Percentiles rank a stretch among this genome's conserved stretches.
Evolutionary conservation across 352 stramenopile genomes (phyloP).

Genomic region (Pythium insidiosum): DNA sequence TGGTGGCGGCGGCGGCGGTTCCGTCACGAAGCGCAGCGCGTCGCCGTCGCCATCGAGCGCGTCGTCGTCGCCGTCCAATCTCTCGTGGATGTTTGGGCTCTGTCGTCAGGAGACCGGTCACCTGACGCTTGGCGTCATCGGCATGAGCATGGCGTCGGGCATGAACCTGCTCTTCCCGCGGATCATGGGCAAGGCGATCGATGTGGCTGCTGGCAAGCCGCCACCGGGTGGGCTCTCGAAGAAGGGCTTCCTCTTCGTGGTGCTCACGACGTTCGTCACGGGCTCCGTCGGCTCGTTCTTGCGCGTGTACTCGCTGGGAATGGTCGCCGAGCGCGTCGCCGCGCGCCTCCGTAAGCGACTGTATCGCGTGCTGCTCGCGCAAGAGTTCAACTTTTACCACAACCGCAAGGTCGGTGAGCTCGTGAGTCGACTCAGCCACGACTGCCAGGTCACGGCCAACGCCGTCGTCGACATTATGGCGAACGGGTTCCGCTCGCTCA

Average conservation of each 20-base stretch:
- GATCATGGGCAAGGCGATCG: conserved; percentile 85
- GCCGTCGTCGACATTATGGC: conserved; percentile 81
- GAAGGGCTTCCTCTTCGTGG: conserved; percentile 82
- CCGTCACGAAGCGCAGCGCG: too few relatives aligned
- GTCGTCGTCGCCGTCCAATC: conserved; percentile 28
- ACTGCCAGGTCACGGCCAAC: conserved; percentile 87
- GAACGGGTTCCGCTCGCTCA: conserved; percentile 83
- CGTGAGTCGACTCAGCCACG: conserved; percentile 74
- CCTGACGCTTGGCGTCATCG: conserved; percentile 59
- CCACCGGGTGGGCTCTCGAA: conserved; percentile 60
- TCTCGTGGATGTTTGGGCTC: conserved; percentile 62
- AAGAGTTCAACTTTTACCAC: conserved; percentile 84
- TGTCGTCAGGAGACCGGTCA: conserved; percentile 58
- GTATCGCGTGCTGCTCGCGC: conserved; percentile 66
- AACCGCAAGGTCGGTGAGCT: conserved; percentile 80
- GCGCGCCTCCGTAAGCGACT: conserved; percentile 67
- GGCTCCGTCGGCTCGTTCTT: conserved; percentile 83
- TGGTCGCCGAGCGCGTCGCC: conserved; percentile 81
- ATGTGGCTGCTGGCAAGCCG: conserved; percentile 72
- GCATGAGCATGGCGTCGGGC: conserved; percentile 76
- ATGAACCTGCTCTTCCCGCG: conserved; percentile 88
- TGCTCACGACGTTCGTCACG: conserved; percentile 78
- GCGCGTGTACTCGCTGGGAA: conserved; percentile 83
- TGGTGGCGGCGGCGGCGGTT: neutral
- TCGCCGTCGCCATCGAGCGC: too few relatives aligned